Evolutionary conservation across 306 rosid species (phyloP).

Genomic region (Gastrolobium bilobum): DNA sequence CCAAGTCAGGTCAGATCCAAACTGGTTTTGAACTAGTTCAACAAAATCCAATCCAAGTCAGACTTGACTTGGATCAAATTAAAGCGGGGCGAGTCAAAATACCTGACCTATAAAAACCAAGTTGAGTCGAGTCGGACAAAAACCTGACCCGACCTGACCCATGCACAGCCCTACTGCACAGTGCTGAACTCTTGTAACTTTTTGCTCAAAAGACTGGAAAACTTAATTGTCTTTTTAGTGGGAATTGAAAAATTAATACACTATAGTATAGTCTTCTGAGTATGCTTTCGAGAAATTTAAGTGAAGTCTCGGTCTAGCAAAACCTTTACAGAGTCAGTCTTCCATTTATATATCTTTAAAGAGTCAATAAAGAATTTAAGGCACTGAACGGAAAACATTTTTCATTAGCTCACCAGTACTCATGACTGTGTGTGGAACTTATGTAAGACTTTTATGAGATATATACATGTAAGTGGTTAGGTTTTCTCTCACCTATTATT

Average conservation of each 20-base stretch:
- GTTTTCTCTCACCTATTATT: background rate
- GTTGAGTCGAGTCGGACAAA: no score
- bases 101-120: no score
- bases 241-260: background rate
- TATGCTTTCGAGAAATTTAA: no score
- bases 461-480: background rate
- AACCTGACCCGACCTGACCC: no score
- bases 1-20: no score
- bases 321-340: background rate
- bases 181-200: background rate
- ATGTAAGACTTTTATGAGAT: background rate
- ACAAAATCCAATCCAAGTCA: no score
- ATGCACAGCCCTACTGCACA: no score
- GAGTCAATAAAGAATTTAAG: background rate
- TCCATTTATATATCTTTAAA: background rate
- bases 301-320: background rate
- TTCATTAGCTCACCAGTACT: background rate
- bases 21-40: no score
- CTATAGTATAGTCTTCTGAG: background rate
- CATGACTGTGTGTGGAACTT: slow-evolving; percentile 12
- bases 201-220: background rate
- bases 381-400: background rate
- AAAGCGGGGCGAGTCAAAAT: no score
- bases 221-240: background rate
- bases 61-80: no score